Percentiles rank a stretch among this genome's conserved stretches.
These are phyloP conservation scores for Fusarium verrucosum DNA, from an alignment of 2,329 filamentous ascomycete genomes.

Conservation along the genomic window DNA sequence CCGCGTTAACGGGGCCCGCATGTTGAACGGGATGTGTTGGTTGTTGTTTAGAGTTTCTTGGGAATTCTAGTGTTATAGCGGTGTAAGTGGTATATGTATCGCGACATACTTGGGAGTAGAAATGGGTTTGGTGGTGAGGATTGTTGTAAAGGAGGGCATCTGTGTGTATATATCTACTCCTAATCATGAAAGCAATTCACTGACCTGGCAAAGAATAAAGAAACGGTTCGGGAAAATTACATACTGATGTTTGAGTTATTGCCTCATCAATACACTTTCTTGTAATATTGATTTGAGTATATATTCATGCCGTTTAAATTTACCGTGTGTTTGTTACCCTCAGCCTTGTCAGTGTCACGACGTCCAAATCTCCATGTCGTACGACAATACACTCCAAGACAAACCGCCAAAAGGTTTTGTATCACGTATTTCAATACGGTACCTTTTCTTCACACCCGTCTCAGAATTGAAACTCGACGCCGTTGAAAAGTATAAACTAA, in stretches of 20 bases:
- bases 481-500: background rate
- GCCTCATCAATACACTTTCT: background rate
- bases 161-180: background rate
- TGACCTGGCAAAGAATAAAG: background rate
- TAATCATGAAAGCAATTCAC: background rate
- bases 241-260: background rate
- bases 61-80: background rate
- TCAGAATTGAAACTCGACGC: conserved; percentile 8
- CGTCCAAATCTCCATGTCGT: background rate
- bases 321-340: background rate
- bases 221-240: background rate
- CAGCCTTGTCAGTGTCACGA: background rate
- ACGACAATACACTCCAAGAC: background rate
- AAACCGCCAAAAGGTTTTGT: background rate
- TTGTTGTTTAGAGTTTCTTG: background rate
- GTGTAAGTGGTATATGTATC: background rate
- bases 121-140: background rate
- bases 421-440: conserved; percentile 14
- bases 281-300: background rate
- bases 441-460: conserved; percentile 12
- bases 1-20: conserved; percentile 10
- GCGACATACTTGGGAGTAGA: background rate
- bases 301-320: background rate
- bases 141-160: background rate
- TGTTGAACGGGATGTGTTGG: background rate